Conservation (phyloP, 805 yeast genomes). For the Clavispora asparagi region DNA sequence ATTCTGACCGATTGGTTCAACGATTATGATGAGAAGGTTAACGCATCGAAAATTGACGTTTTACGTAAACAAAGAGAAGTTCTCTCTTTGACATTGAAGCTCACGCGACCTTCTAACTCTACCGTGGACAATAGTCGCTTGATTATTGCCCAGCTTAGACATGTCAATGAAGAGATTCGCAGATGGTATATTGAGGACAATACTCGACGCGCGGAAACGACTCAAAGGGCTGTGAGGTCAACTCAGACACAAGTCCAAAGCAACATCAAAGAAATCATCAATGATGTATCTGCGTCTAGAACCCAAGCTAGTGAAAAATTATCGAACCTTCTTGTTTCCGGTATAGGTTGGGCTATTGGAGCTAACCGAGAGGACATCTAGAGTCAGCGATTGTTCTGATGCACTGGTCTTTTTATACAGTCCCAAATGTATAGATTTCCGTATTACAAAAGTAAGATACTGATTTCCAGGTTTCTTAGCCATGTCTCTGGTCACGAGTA, state of each 20-base stretch:
- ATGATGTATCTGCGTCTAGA: slow-evolving; percentile 23
- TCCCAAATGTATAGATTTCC: not conserved
- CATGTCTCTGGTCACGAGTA: slow-evolving; percentile 26
- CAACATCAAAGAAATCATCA: slow-evolving; percentile 21
- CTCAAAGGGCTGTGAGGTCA: slow-evolving; percentile 8
- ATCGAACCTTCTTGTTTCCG: slow-evolving; percentile 47
- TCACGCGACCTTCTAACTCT: slow-evolving; percentile 27
- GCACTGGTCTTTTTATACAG: not conserved
- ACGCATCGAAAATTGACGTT: slow-evolving; percentile 12
- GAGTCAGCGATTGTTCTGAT: not conserved
- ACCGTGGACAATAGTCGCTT: slow-evolving; percentile 51
- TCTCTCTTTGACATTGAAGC: slow-evolving; percentile 45
- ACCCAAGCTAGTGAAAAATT: slow-evolving; percentile 42
- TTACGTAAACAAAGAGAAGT: slow-evolving; percentile 50
- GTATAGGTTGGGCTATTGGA: slow-evolving; percentile 63
- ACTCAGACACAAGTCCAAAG: slow-evolving; percentile 16
- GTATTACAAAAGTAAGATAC: not conserved
- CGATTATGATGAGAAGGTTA: slow-evolving; percentile 12
- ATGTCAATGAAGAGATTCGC: slow-evolving; percentile 35
- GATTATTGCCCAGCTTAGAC: slow-evolving; percentile 61
- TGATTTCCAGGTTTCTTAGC: not conserved
- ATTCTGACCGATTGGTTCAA: slow-evolving; percentile 19
- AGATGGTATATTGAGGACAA: slow-evolving; percentile 14
- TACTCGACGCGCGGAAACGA: slow-evolving; percentile 9
- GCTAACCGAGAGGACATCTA: slow-evolving; percentile 25